Percentiles rank a stretch among this genome's conserved stretches.
Conservation (phyloP, 805 yeast genomes). For the Deakozyma indianensis region DNA sequence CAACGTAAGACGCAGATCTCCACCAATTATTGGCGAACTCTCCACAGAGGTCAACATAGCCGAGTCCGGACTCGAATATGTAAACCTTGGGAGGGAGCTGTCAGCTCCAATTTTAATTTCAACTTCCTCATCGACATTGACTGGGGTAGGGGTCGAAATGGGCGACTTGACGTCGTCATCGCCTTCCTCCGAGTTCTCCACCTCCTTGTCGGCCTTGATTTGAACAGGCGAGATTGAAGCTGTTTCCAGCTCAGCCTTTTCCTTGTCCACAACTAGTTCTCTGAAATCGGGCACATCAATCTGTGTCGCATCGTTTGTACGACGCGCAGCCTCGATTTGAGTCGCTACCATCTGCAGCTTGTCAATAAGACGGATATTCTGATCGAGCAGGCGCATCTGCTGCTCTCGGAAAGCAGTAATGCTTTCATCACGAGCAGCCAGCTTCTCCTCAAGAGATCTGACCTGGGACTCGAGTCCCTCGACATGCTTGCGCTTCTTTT, state of each 20-base stretch:
- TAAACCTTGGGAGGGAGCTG: not conserved
- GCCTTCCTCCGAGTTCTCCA: not conserved
- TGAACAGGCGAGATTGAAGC: not conserved
- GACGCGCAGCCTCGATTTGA: not conserved
- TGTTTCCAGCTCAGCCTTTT: not conserved
- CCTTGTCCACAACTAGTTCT: not conserved
- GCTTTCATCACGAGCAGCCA: conserved; percentile 13
- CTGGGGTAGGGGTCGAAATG: not conserved
- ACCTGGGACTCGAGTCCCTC: conserved; percentile 60
- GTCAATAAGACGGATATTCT: not conserved
- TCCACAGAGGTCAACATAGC: conserved; percentile 1
- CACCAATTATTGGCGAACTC: not conserved
- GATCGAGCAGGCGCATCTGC: not conserved
- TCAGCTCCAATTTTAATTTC: not conserved
- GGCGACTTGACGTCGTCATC: not conserved
- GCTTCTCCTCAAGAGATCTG: conserved; percentile 14
- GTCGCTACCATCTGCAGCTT: not conserved
- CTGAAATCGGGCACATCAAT: not conserved
- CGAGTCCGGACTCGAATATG: not conserved
- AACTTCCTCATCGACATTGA: not conserved
- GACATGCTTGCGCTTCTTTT: conserved; percentile 85
- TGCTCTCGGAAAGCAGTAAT: not conserved
- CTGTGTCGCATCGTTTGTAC: not conserved
- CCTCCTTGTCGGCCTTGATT: not conserved
- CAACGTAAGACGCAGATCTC: not conserved